Percentiles rank a stretch among this genome's conserved stretches.
phyloP scores from a whole-genome alignment of 2,329 filamentous ascomycete species.

The Cryphonectria japonica region DNA sequence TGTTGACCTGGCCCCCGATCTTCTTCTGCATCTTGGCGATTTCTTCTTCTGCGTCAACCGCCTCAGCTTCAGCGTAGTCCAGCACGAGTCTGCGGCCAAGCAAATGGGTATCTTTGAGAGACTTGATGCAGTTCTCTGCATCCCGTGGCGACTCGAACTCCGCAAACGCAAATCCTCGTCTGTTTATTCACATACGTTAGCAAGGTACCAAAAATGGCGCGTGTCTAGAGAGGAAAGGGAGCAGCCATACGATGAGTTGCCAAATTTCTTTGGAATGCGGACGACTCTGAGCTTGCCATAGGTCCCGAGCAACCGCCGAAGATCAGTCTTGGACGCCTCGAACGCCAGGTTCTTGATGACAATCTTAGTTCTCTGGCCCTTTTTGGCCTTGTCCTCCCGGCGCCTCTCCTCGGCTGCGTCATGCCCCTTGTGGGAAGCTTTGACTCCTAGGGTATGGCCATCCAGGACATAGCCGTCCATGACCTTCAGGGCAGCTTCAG shows the following conservation, averaged over 20 bases:
- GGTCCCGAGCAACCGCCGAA: constrained; percentile 80
- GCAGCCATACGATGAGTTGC: constrained; percentile 63
- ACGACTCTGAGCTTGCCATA: constrained; percentile 94
- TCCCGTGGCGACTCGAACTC: constrained; percentile 92
- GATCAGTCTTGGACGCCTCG: constrained; percentile 90
- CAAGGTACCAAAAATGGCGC: constrained; percentile 4
- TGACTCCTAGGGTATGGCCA: constrained; percentile 81
- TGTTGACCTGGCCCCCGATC: constrained; percentile 86
- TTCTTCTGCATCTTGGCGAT: constrained; percentile 98
- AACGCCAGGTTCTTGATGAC: constrained; percentile 99
- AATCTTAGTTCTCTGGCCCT: constrained; percentile 83
- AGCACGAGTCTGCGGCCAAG: constrained; percentile 87
- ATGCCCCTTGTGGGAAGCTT: constrained; percentile 81
- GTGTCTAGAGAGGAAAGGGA: constrained; percentile 2
- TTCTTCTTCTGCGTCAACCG: constrained; percentile 91
- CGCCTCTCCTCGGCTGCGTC: constrained; percentile 88
- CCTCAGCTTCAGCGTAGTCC: constrained; percentile 87
- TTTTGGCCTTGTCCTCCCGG: constrained; percentile 82
- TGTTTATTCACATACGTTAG: constrained; percentile 18
- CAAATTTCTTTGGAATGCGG: constrained; percentile 93
- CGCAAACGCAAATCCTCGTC: constrained; percentile 91
- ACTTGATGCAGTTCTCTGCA: constrained; percentile 85
- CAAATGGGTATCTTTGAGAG: constrained; percentile 89
- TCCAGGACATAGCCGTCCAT: constrained; percentile 92
- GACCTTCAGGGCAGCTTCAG: constrained; percentile 76